phyloP scores from a whole-genome alignment of 352 stramenopile genomes.

The Pythium sukuiense region DNA sequence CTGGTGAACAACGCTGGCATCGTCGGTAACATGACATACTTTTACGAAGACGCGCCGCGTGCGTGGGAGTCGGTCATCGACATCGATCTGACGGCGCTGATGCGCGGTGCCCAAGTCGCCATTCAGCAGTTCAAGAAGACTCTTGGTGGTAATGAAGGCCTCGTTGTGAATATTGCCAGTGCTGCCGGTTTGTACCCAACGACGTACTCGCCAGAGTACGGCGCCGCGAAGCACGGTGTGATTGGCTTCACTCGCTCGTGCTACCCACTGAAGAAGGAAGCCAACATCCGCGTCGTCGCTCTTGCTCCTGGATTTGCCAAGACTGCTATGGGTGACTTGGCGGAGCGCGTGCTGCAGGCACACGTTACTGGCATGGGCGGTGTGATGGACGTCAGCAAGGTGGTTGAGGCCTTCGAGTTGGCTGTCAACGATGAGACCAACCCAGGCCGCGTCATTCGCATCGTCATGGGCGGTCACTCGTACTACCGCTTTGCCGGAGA shows the following conservation, averaged over 20 bases:
- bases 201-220: slow-evolving; percentile 66
- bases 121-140: slow-evolving; percentile 61
- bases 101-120: slow-evolving; percentile 70
- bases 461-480: slow-evolving; percentile 37
- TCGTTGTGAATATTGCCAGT: slow-evolving; percentile 76
- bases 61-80: slow-evolving; percentile 67
- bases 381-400: slow-evolving; percentile 34
- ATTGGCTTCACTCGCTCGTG: slow-evolving; percentile 73
- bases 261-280: slow-evolving; percentile 53
- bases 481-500: slow-evolving; percentile 62
- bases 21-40: slow-evolving; percentile 56
- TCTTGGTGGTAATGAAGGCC: slow-evolving; percentile 55
- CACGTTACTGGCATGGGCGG: slow-evolving; percentile 23
- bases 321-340: slow-evolving; percentile 63
- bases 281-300: slow-evolving; percentile 74
- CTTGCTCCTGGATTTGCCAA: slow-evolving; percentile 69
- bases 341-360: slow-evolving; percentile 35
- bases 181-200: slow-evolving; percentile 56
- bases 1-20: slow-evolving; percentile 86
- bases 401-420: slow-evolving; percentile 50
- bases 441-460: slow-evolving; percentile 46
- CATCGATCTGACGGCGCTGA: slow-evolving; percentile 71
- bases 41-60: slow-evolving; percentile 32
- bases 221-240: slow-evolving; percentile 71
- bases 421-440: slow-evolving; percentile 52